A percentile compares a stretch with the other conserved stretches of the same genome.
phyloP scores from a whole-genome alignment of 805 yeast genomes.

The Jamesozyma rosinii region DNA sequence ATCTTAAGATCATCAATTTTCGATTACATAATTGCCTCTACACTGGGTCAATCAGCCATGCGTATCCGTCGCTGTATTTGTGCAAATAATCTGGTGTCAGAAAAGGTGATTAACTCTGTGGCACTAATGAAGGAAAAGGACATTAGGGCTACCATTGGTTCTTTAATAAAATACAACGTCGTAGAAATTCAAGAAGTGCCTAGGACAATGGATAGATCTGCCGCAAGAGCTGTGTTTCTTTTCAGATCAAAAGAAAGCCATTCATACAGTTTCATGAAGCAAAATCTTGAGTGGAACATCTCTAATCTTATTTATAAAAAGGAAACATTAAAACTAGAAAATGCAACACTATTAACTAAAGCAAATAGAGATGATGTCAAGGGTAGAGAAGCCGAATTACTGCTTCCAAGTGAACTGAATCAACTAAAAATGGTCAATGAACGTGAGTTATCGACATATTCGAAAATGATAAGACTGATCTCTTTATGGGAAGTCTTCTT shows the following conservation, averaged over 20 bases:
- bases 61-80: slow-evolving; percentile 73
- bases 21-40: slow-evolving; percentile 49
- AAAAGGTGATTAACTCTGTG: slow-evolving; percentile 64
- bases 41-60: slow-evolving; percentile 58
- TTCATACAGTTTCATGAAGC: slow-evolving; percentile 40
- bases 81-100: slow-evolving; percentile 65
- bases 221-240: slow-evolving; percentile 75
- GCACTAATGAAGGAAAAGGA: slow-evolving; percentile 72
- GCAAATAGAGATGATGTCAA: slow-evolving; percentile 84
- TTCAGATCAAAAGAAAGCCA: slow-evolving; percentile 60
- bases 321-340: slow-evolving; percentile 47
- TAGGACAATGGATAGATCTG: slow-evolving; percentile 82
- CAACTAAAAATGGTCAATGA: slow-evolving; percentile 56
- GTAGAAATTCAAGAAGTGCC: slow-evolving; percentile 92
- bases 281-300: slow-evolving; percentile 39
- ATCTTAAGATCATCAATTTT: slow-evolving; percentile 40
- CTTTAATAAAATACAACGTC: slow-evolving; percentile 57
- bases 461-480: slow-evolving; percentile 47
- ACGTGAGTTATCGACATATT: slow-evolving; percentile 45
- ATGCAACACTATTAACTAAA: slow-evolving; percentile 63
- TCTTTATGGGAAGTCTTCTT: slow-evolving; percentile 50
- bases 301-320: slow-evolving; percentile 43
- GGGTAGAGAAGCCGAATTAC: slow-evolving; percentile 65
- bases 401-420: slow-evolving; percentile 65
- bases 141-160: slow-evolving; percentile 61